Evolutionary conservation across 768 basidiomycete genomes (phyloP).

Genomic region (Cystoderma amianthinum): DNA sequence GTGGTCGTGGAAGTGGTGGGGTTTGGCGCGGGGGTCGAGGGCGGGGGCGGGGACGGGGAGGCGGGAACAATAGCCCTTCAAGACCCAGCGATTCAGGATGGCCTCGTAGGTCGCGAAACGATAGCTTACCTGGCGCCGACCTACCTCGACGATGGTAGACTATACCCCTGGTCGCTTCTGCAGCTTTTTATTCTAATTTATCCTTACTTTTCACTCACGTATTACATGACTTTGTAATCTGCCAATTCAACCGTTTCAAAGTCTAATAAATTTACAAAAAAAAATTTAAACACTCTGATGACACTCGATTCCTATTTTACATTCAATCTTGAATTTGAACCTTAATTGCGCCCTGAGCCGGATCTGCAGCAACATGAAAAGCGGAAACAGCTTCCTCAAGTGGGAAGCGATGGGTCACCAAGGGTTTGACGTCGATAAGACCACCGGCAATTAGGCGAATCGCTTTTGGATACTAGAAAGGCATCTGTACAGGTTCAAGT

Average conservation of each 20-base stretch:
- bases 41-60: conserved; percentile 22
- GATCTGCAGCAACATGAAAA: conserved; percentile 72
- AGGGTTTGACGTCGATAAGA: conserved; percentile 65
- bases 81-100: conserved; percentile 52
- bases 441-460: conserved; percentile 74
- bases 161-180: too few species aligned
- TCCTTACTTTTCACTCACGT: too few species aligned
- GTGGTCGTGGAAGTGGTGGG: conserved; percentile 26
- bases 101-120: conserved; percentile 38
- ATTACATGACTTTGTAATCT: too few species aligned
- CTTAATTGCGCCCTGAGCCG: conserved; percentile 61
- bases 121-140: conserved; percentile 10
- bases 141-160: background rate
- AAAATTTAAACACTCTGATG: too few species aligned
- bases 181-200: too few species aligned
- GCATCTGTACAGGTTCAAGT: background rate
- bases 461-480: conserved; percentile 69
- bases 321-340: conserved; percentile 59
- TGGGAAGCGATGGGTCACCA: conserved; percentile 71
- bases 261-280: too few species aligned
- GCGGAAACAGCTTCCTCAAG: conserved; percentile 72
- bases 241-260: too few species aligned
- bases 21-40: conserved; percentile 21
- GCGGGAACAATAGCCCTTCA: conserved; percentile 20
- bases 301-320: too few species aligned